Conservation (phyloP, 1,284 basidiomycete genomes). For the Cutaneotrichosporon sp. region DNA sequence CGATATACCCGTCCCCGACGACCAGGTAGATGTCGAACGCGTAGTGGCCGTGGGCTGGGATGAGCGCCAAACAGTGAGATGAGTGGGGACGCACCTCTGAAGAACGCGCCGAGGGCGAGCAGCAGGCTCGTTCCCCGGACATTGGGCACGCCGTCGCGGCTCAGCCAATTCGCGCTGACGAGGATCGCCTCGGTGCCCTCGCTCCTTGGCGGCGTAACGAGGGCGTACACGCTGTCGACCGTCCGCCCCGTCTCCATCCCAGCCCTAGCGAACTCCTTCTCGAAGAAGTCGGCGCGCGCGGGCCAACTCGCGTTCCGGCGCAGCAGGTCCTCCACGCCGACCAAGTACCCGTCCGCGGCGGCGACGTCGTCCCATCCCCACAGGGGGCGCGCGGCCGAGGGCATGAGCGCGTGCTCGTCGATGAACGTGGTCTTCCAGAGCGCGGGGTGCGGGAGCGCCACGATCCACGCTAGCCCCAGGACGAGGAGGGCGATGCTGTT, state of each 20-base stretch:
- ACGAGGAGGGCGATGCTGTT: slow-evolving; percentile 56
- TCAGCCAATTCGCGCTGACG: slow-evolving; percentile 84
- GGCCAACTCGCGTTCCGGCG: slow-evolving; percentile 65
- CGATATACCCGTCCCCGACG: slow-evolving; percentile 81
- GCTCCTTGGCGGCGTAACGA: slow-evolving; percentile 77
- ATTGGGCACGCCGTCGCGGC: slow-evolving; percentile 62
- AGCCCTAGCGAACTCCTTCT: slow-evolving; percentile 26
- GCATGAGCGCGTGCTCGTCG: slow-evolving; percentile 91
- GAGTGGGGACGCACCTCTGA: slow-evolving; percentile 64
- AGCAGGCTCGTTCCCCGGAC: slow-evolving; percentile 82
- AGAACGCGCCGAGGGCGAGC: slow-evolving; percentile 75
- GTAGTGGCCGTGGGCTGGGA: slow-evolving; percentile 81
- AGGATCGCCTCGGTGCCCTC: slow-evolving; percentile 90
- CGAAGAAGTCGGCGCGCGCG: slow-evolving; percentile 54
- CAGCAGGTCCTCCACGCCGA: slow-evolving; percentile 65
- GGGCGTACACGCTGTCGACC: slow-evolving; percentile 67
- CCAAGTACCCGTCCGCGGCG: slow-evolving; percentile 73
- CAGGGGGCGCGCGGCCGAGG: slow-evolving; percentile 81
- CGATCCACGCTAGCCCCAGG: slow-evolving; percentile 72
- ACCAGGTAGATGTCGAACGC: slow-evolving; percentile 92
- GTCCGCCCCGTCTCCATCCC: slow-evolving; percentile 35
- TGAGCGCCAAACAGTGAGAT: too few species aligned
- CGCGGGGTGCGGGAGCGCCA: slow-evolving; percentile 65
- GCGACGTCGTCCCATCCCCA: slow-evolving; percentile 88
- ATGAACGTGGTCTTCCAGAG: slow-evolving; percentile 75